A percentile compares a stretch with the other conserved stretches of the same genome.
phyloP scores from a whole-genome alignment of 2,329 filamentous ascomycete genomes.

The Colletotrichum sp. region DNA sequence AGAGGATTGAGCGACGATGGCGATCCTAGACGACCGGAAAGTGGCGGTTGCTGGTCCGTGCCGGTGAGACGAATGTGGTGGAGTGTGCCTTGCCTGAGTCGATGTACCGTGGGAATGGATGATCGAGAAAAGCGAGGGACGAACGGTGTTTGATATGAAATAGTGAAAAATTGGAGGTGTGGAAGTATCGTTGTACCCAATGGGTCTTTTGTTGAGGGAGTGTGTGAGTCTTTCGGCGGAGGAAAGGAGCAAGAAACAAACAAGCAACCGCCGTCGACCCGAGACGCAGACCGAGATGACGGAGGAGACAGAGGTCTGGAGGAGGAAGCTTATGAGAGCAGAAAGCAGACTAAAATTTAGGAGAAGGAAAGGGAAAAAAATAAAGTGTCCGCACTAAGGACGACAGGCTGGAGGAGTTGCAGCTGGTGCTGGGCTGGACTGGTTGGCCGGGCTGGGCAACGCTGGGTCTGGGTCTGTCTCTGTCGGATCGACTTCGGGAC shows the following conservation, averaged over 20 bases:
- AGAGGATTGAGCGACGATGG: background rate
- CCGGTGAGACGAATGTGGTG: background rate
- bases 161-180: background rate
- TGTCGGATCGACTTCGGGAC: slow-evolving; percentile 16
- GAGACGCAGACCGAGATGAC: background rate
- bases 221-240: slow-evolving; percentile 5
- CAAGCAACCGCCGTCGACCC: background rate
- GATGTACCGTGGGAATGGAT: background rate
- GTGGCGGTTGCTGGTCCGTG: slow-evolving; percentile 17
- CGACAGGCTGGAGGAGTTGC: background rate
- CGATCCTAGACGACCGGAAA: slow-evolving; percentile 9
- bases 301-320: slow-evolving; percentile 66
- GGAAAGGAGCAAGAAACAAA: background rate
- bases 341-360: slow-evolving; percentile 63
- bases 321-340: slow-evolving; percentile 52
- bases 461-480: background rate
- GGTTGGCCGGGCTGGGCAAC: background rate
- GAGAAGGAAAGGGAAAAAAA: slow-evolving; percentile 40
- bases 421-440: background rate
- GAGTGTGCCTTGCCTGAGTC: background rate
- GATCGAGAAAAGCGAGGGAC: background rate
- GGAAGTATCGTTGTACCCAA: background rate
- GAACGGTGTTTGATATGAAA: background rate
- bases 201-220: background rate
- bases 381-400: background rate